phyloP scores from a whole-genome alignment of 345 rosid species.

The Dimocarpus longan region DNA sequence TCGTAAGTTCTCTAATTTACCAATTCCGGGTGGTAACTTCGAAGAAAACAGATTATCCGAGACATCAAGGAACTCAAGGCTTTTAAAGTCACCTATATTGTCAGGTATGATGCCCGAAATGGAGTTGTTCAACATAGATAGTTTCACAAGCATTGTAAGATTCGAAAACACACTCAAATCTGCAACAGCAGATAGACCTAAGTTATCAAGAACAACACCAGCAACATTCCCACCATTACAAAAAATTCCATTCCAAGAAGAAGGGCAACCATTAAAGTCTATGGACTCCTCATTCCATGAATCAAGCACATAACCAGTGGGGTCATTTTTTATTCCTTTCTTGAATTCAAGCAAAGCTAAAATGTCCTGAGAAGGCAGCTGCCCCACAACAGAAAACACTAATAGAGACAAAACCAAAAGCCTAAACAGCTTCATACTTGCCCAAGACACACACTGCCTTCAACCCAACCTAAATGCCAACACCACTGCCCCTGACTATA shows the following conservation, averaged over 20 bases:
- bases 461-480: conserved; percentile 24
- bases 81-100: conserved; percentile 61
- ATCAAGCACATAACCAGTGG: conserved; percentile 86
- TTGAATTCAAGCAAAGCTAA: conserved; percentile 91
- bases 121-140: conserved; percentile 90
- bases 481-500: conserved; percentile 20
- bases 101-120: conserved; percentile 69
- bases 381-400: conserved; percentile 63
- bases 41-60: conserved; percentile 79
- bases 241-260: conserved; percentile 95
- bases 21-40: conserved; percentile 60
- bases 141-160: conserved; percentile 85
- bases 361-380: conserved; percentile 97
- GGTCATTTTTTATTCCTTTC: conserved; percentile 95
- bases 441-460: conserved; percentile 4
- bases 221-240: conserved; percentile 94
- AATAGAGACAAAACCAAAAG: conserved; percentile 46
- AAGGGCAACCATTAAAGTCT: conserved; percentile 93
- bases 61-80: conserved; percentile 78
- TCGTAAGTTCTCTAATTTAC: conserved; percentile 61
- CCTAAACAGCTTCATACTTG: conserved; percentile 54
- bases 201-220: conserved; percentile 77
- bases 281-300: conserved; percentile 98
- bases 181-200: conserved; percentile 76
- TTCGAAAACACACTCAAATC: conserved; percentile 80